phyloP scores from a whole-genome alignment of 2,329 filamentous ascomycete genomes.

The Ophiosphaerella herpotricha region DNA sequence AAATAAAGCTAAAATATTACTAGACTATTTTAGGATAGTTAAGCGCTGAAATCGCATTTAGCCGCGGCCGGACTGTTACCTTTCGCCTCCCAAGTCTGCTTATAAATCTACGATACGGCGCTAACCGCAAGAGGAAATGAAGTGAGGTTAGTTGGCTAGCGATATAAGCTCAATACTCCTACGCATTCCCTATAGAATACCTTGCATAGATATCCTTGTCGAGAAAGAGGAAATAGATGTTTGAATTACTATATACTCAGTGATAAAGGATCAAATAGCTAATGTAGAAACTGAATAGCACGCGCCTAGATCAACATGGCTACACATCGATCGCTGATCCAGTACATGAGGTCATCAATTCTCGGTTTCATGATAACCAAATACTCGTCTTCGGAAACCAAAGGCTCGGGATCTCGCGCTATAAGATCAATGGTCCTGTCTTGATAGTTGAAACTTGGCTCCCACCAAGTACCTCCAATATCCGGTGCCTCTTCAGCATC shows the following conservation, averaged over 20 bases:
- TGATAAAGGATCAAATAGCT: background rate
- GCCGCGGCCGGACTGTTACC: no score
- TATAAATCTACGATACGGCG: no score
- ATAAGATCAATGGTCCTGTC: slow-evolving; percentile 38
- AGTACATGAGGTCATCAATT: slow-evolving; percentile 38
- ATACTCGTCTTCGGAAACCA: slow-evolving; percentile 45
- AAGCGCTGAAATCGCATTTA: no score
- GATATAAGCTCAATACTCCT: no score
- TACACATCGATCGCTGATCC: background rate
- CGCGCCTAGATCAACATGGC: no score
- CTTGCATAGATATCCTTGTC: background rate
- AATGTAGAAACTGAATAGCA: no score
- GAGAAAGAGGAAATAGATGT: background rate
- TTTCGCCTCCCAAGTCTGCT: no score
- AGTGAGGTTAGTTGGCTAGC: no score
- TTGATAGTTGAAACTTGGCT: slow-evolving; percentile 39
- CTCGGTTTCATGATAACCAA: slow-evolving; percentile 45
- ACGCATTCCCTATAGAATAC: no score
- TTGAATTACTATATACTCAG: background rate
- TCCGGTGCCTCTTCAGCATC: slow-evolving; percentile 32
- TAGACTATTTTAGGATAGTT: no score
- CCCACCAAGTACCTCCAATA: slow-evolving; percentile 47
- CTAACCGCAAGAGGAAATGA: no score
- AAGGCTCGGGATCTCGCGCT: slow-evolving; percentile 28
- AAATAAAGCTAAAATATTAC: no score